Evolutionary conservation across 2,329 filamentous ascomycete genomes (phyloP).

Genomic region (Ophiostoma sp.): DNA sequence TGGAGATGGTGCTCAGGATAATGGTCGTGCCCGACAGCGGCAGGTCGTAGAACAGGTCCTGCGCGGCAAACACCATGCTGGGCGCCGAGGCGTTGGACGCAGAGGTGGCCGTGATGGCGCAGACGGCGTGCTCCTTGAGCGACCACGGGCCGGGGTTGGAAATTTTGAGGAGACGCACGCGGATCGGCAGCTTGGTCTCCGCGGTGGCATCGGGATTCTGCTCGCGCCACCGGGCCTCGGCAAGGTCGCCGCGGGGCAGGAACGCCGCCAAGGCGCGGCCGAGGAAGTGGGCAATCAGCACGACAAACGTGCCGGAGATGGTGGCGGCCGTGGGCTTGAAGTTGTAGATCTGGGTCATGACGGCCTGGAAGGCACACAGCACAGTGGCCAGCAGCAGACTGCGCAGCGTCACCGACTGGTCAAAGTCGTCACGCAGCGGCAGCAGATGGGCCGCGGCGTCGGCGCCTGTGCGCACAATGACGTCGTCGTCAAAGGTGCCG

Average conservation of each 20-base stretch:
- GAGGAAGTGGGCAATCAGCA: constrained; percentile 52
- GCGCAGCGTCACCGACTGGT: constrained; percentile 49
- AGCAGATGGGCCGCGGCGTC: constrained; percentile 48
- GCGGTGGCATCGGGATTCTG: constrained; percentile 32
- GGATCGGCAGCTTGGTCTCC: constrained; percentile 39
- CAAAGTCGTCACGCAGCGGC: constrained; percentile 49
- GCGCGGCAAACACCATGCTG: constrained; percentile 43
- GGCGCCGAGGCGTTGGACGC: constrained; percentile 46
- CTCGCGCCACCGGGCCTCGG: constrained; percentile 44
- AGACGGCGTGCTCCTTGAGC: constrained; percentile 53
- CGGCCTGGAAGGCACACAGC: constrained; percentile 49
- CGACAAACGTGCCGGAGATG: constrained; percentile 51
- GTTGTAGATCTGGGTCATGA: constrained; percentile 52
- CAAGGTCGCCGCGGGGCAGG: constrained; percentile 49
- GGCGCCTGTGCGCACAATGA: constrained; percentile 47
- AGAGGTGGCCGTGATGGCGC: constrained; percentile 49
- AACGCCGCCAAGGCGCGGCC: constrained; percentile 45
- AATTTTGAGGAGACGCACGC: constrained; percentile 40
- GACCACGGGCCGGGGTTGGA: constrained; percentile 49
- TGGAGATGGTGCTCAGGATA: constrained; percentile 47
- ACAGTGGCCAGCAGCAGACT: constrained; percentile 46
- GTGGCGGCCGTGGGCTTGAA: constrained; percentile 41
- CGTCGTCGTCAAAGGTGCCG: constrained; percentile 33
- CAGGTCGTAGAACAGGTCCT: constrained; percentile 49
- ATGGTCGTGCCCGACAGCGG: constrained; percentile 43